Evolutionary conservation across 2,329 filamentous ascomycete species (phyloP).

Genomic region (Sclerotinia trifoliorum): DNA sequence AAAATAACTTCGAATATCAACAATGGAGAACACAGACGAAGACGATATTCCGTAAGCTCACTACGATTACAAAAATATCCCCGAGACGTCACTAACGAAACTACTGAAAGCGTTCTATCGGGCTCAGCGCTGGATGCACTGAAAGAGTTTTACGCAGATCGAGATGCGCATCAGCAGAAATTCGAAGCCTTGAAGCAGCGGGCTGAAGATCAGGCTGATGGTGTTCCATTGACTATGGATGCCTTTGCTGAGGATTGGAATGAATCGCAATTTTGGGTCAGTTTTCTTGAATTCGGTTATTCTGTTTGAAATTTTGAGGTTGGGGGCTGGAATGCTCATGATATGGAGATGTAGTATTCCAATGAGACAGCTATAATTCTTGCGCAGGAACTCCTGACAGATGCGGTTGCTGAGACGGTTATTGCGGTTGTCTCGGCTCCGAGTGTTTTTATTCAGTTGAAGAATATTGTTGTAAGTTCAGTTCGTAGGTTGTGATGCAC

Average conservation of each 20-base stretch:
- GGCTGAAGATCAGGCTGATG: conserved; percentile 54
- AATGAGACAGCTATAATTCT: conserved; percentile 66
- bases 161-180: conserved; percentile 62
- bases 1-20: conserved; percentile 24
- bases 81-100: background rate
- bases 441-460: conserved; percentile 73
- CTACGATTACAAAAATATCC: background rate
- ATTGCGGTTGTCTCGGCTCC: conserved; percentile 73
- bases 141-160: conserved; percentile 71
- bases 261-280: conserved; percentile 78
- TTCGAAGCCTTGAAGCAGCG: conserved; percentile 66
- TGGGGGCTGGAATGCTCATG: background rate
- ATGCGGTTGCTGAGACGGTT: conserved; percentile 53
- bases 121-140: conserved; percentile 65
- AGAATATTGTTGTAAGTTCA: conserved; percentile 52
- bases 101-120: conserved; percentile 56
- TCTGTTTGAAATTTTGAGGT: background rate
- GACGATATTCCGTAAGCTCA: conserved; percentile 29
- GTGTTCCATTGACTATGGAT: conserved; percentile 57
- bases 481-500: background rate
- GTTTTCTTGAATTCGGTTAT: conserved; percentile 29
- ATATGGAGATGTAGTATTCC: conserved; percentile 54
- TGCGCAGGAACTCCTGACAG: conserved; percentile 64
- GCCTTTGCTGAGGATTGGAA: conserved; percentile 81
- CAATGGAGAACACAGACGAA: conserved; percentile 27